Percentiles rank a stretch among this genome's conserved stretches.
These are phyloP conservation scores for Pseudognaphalium luteoalbum DNA, from an alignment of 129 eudicot species.

Conservation along the genomic window DNA sequence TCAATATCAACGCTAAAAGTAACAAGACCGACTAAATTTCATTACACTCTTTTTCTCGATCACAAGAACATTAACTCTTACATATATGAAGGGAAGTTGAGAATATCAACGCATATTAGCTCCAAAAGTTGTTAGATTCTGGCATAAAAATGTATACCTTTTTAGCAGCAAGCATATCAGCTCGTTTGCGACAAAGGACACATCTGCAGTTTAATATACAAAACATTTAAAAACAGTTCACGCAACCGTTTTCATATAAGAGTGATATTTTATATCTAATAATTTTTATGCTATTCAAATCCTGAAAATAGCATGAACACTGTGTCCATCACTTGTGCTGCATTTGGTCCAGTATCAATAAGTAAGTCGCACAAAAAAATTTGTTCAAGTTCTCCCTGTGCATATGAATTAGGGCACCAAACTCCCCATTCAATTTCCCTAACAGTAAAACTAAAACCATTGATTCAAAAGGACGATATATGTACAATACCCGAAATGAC, in stretches of 20 bases:
- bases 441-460: not conserved
- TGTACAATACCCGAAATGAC: conserved; percentile 79
- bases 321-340: no score
- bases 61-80: not conserved
- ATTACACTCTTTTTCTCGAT: not conserved
- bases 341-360: no score
- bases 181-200: conserved; percentile 86
- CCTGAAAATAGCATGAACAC: no score
- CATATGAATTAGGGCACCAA: conserved; percentile 24
- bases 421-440: conserved; percentile 5
- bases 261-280: no score
- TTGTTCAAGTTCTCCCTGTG: not conserved
- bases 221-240: not conserved
- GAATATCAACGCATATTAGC: not conserved
- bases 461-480: conserved; percentile 6
- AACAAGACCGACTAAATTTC: not conserved
- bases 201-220: conserved; percentile 54
- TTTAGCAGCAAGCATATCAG: conserved; percentile 83
- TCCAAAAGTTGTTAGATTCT: conserved; percentile 7
- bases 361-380: no score
- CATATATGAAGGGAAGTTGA: not conserved
- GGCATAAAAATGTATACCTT: conserved; percentile 48
- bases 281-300: not conserved
- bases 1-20: conserved; percentile 3
- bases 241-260: not conserved